Evolutionary conservation across 805 yeast species (phyloP).

Genomic region (Candida manassasensis): DNA sequence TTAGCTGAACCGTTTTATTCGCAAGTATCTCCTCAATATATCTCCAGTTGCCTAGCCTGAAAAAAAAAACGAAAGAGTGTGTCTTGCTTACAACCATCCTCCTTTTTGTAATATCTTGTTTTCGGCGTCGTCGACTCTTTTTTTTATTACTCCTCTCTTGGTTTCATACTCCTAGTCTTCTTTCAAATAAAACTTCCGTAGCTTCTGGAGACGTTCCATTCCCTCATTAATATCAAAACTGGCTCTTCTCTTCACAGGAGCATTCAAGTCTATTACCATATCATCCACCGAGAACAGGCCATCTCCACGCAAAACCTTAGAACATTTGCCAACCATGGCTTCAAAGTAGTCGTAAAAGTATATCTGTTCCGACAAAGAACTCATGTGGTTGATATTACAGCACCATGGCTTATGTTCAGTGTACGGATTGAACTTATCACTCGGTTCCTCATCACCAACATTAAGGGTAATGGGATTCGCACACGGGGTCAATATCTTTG

Average conservation of each 20-base stretch:
- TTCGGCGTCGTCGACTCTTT: no score
- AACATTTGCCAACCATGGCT: constrained; percentile 18
- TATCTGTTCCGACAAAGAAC: constrained; percentile 1
- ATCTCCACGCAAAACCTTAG: constrained; percentile 18
- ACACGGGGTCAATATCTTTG: constrained; percentile 28
- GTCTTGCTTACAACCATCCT: no score
- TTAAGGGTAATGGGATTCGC: constrained; percentile 18
- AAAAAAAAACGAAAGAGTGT: no score
- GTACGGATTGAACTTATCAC: constrained; percentile 17
- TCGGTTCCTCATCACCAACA: constrained; percentile 8
- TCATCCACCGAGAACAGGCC: constrained; percentile 20
- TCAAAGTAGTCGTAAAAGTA: constrained; percentile 19
- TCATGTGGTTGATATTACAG: constrained; percentile 15
- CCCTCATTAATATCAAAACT: constrained; percentile 28
- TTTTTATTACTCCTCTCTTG: background rate
- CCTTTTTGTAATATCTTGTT: no score
- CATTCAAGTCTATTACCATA: constrained; percentile 11
- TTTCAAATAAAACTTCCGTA: constrained; percentile 30
- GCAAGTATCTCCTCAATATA: no score
- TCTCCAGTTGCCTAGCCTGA: no score
- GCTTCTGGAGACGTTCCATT: constrained; percentile 27
- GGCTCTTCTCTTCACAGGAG: background rate
- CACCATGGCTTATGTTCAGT: constrained; percentile 38
- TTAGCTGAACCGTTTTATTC: no score
- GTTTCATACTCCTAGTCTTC: constrained; percentile 5